Evolutionary conservation across 192 early-diverging fungal species (phyloP), one percentile per base, ranked within the genome.

Genomic region (Thamnidium elegans): DNA sequence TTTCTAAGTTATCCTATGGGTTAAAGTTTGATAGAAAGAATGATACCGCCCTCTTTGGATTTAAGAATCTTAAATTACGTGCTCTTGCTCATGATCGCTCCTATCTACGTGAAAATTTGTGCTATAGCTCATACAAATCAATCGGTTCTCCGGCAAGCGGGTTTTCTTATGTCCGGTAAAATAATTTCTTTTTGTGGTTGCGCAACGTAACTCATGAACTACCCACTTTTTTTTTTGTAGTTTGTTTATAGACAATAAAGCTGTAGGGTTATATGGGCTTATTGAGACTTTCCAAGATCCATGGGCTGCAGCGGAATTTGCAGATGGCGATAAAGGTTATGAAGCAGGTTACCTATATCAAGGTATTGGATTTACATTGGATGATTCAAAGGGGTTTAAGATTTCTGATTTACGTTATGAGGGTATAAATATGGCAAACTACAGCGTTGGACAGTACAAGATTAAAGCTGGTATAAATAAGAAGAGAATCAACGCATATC

Each of bases 51-150:
- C n/a, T 63, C 3, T 51, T 50, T 51, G 61, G 61, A 19, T 63
- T 20, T 17, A 48, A 51, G 7, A 48, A 23, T 3, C 36, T 63
- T 17, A 63, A 39, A 32, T 50, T 63, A 15, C 61, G 61, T 6
- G 47, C 61, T 50, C 17, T 63, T n/a, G 61, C 48, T 52, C 21
- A 19, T 51, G 61, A 63, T 34, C 9, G 19, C 10, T 50, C 61
- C 13, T 51, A 63, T 63, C 14, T 63, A 13, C 61, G 61, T 39
- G 61, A 63, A 50, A 17, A 32, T 13, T 21, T 63, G 17, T 31
- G 32, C 39, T 39, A 50, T 23, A 26, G 15, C 13, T 13, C 23
- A 2, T 19, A 19, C 14, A 51, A 51, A n/a, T 48, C 61, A 14
- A 4, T 31, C 3, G 61, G 61, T 51, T 1, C 50, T 21, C 26